phyloP scores from a whole-genome alignment of 106 monocot genomes.

The Dactylorhiza incarnata region DNA sequence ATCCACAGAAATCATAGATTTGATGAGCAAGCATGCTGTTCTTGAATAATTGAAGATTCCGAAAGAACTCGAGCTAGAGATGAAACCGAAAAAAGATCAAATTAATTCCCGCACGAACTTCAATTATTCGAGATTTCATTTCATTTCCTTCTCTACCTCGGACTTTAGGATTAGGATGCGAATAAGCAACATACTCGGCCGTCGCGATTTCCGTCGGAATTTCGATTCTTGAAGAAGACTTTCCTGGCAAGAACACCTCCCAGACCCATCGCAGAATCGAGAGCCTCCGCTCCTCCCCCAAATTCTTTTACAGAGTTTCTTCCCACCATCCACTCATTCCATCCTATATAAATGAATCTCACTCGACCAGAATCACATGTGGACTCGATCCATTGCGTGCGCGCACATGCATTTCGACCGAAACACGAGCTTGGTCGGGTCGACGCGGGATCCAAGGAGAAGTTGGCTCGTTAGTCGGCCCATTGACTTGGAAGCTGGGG shows the following conservation, averaged over 20 bases:
- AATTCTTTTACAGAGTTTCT: not conserved
- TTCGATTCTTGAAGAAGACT: conserved; percentile 54
- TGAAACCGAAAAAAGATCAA: no score
- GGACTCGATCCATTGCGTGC: no score
- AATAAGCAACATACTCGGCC: conserved; percentile 7
- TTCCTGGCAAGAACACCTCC: conserved; percentile 44
- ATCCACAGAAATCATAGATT: no score
- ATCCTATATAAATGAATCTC: not conserved
- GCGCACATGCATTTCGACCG: no score
- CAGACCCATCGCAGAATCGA: conserved; percentile 39
- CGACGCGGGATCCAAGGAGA: no score
- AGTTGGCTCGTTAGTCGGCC: no score
- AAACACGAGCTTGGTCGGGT: no score
- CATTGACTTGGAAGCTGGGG: not conserved
- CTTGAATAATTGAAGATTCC: no score
- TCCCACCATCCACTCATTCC: not conserved
- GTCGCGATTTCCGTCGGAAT: conserved; percentile 4
- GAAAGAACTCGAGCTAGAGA: no score
- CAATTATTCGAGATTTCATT: not conserved
- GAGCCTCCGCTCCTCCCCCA: not conserved
- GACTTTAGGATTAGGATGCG: not conserved
- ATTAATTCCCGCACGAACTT: no score
- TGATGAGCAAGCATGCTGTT: no score
- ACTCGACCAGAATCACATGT: not conserved
- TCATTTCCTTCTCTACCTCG: no score